Conservation (phyloP, 768 basidiomycete genomes). For the Trametes meyenii region DNA sequence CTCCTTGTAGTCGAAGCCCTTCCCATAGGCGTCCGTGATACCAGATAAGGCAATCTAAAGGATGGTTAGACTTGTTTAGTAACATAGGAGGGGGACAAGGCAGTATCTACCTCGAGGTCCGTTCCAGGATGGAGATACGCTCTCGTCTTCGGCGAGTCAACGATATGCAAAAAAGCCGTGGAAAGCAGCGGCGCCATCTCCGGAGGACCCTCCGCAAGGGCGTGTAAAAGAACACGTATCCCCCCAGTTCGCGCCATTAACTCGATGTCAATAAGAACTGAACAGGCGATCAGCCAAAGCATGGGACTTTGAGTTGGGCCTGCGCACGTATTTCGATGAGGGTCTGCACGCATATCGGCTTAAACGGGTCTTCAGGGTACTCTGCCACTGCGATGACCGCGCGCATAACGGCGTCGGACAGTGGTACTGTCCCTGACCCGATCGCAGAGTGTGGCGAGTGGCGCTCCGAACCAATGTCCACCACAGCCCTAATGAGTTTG, state of each 20-base stretch:
- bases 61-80: background rate
- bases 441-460: slow-evolving; percentile 47
- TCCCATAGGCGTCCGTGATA: slow-evolving; percentile 92
- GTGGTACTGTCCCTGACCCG: slow-evolving; percentile 50
- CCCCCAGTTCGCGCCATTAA: slow-evolving; percentile 81
- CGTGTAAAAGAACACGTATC: slow-evolving; percentile 82
- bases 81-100: background rate
- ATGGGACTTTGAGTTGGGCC: background rate
- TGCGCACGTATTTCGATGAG: slow-evolving; percentile 81
- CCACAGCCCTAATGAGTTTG: slow-evolving; percentile 81
- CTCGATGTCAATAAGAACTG: slow-evolving; percentile 88
- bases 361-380: slow-evolving; percentile 87
- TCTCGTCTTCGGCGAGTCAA: slow-evolving; percentile 84
- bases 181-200: slow-evolving; percentile 82
- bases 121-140: slow-evolving; percentile 76
- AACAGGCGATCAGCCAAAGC: slow-evolving; percentile 1
- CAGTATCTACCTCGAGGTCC: slow-evolving; percentile 78
- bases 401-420: slow-evolving; percentile 80
- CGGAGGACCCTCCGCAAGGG: slow-evolving; percentile 86
- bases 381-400: slow-evolving; percentile 94
- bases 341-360: slow-evolving; percentile 81
- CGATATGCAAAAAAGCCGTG: slow-evolving; percentile 77
- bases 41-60: slow-evolving; percentile 82
- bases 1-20: slow-evolving; percentile 75
- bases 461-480: slow-evolving; percentile 72